Evolutionary conservation across 106 monocot species (phyloP).

Genomic region (Posidonia australis): DNA sequence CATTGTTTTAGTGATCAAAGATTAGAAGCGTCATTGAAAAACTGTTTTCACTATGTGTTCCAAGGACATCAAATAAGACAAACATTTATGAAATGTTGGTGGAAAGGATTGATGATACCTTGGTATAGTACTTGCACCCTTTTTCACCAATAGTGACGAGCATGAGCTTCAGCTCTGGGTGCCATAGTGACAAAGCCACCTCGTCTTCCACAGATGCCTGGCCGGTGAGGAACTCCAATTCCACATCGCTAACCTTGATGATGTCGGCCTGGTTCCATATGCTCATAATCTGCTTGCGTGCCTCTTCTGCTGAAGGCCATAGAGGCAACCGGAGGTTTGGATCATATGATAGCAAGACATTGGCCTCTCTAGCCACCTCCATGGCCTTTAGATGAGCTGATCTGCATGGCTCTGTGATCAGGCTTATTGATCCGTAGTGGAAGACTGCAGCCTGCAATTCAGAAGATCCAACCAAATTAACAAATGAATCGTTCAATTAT

Average conservation of each 20-base stretch:
- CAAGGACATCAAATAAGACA: background rate
- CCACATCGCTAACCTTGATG: slow-evolving; percentile 34
- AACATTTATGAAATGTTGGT: background rate
- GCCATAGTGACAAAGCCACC: slow-evolving; percentile 19
- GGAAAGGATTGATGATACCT: background rate
- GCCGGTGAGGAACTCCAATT: slow-evolving; percentile 27
- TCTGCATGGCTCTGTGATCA: slow-evolving; percentile 32
- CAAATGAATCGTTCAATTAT: background rate
- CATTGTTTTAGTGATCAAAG: background rate
- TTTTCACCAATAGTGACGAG: slow-evolving; percentile 21
- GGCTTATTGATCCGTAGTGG: slow-evolving; percentile 31
- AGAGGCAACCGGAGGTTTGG: slow-evolving; percentile 32
- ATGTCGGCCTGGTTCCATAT: slow-evolving; percentile 34
- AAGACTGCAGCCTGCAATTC: slow-evolving; percentile 15
- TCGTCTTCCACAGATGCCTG: slow-evolving; percentile 14
- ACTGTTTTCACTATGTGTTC: no score
- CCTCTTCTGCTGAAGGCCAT: slow-evolving; percentile 26
- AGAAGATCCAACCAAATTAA: background rate
- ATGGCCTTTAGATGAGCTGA: slow-evolving; percentile 32
- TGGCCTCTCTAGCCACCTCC: slow-evolving; percentile 22
- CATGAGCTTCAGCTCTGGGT: slow-evolving; percentile 10
- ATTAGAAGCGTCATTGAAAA: background rate
- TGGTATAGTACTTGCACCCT: slow-evolving; percentile 27
- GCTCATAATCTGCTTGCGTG: slow-evolving; percentile 29
- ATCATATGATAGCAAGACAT: slow-evolving; percentile 30